phyloP scores from a whole-genome alignment of 768 basidiomycete species.

The Pleurotus tuber-regium region DNA sequence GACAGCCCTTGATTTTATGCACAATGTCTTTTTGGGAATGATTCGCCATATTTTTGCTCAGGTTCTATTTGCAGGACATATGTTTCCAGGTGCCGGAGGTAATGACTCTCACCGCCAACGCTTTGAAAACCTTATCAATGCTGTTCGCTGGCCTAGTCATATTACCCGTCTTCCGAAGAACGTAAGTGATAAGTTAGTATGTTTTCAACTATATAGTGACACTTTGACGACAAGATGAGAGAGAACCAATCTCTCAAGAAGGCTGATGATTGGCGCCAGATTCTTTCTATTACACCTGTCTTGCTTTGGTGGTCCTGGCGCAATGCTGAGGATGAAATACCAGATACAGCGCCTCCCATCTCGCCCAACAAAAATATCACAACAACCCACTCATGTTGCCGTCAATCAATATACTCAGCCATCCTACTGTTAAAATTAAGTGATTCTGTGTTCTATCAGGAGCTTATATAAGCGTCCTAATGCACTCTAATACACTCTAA shows the following conservation, averaged over 20 bases:
- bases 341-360: conserved; percentile 14
- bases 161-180: conserved; percentile 30
- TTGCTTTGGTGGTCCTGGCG: conserved; percentile 27
- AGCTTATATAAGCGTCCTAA: too few relatives aligned
- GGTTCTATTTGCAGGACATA: conserved; percentile 21
- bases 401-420: conserved; percentile 13
- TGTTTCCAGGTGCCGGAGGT: conserved; percentile 23
- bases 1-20: conserved; percentile 30
- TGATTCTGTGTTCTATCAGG: too few relatives aligned
- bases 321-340: conserved; percentile 19
- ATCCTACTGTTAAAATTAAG: too few relatives aligned
- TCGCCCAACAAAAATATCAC: conserved; percentile 16
- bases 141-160: conserved; percentile 26
- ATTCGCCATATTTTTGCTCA: conserved; percentile 20
- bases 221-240: conserved; percentile 19
- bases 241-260: conserved; percentile 30
- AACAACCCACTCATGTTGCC: conserved; percentile 15
- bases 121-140: conserved; percentile 24
- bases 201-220: neutral
- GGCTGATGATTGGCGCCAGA: conserved; percentile 28
- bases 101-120: conserved; percentile 16
- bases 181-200: conserved; percentile 17
- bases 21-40: conserved; percentile 24
- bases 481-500: too few relatives aligned
- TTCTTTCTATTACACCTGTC: conserved; percentile 23